Evolutionary conservation across 192 early-diverging fungal genomes (phyloP).

Genomic region (Coemansia sp.): DNA sequence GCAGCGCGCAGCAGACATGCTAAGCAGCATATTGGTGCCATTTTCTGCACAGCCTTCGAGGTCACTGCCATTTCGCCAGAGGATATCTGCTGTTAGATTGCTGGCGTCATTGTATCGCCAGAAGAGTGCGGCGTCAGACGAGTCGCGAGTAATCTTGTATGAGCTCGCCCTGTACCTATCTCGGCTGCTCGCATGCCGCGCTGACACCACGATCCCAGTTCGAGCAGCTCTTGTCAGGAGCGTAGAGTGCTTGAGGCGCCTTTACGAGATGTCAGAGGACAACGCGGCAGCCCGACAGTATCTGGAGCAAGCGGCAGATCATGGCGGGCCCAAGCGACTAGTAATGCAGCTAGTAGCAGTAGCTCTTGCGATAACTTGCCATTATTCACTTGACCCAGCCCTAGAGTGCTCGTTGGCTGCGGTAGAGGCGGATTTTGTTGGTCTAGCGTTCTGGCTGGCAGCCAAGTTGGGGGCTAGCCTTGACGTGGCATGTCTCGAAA

Average conservation of each 20-base stretch:
- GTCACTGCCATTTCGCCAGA: constrained; percentile 28
- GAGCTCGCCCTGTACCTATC: constrained; percentile 33
- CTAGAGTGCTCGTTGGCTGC: constrained; percentile 9
- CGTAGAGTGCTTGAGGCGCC: constrained; percentile 11
- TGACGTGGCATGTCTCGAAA: not conserved
- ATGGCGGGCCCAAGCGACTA: not conserved
- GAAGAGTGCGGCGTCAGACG: not conserved
- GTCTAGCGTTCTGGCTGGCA: constrained; percentile 35
- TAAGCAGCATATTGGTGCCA: not conserved
- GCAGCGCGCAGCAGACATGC: constrained; percentile 6
- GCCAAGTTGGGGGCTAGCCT: constrained; percentile 5
- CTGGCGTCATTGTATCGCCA: constrained; percentile 23
- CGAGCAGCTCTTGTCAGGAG: constrained; percentile 13
- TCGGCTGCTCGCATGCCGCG: constrained; percentile 12
- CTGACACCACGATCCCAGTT: constrained; percentile 4
- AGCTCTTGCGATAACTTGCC: constrained; percentile 18
- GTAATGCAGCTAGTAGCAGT: constrained; percentile 23
- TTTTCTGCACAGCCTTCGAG: not conserved
- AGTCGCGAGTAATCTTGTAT: constrained; percentile 14
- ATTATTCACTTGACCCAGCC: constrained; percentile 21
- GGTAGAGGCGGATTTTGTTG: constrained; percentile 26
- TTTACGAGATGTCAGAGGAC: constrained; percentile 8
- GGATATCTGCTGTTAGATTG: constrained; percentile 25
- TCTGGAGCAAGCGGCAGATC: not conserved
- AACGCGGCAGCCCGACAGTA: not conserved